Base-by-base conservation (phyloP, 768 basidiomycete species). In the Clathrus columnatus region DNA sequence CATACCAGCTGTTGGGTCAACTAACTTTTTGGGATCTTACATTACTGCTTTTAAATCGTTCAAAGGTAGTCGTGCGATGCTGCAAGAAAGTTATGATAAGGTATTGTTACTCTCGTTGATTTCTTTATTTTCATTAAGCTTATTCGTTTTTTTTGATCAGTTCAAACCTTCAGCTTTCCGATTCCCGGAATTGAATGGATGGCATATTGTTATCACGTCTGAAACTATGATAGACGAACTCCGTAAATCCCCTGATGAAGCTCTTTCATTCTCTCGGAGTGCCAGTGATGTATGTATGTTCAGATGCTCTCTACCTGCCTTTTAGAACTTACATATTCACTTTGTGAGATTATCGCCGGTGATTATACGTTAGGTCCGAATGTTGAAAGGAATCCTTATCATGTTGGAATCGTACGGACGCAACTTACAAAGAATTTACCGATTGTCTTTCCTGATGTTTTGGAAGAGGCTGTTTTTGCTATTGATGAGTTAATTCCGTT, bases 401-500 rank as follows among this genome's bases (percentile, higher is more conserved):
- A 72, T 46, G 45, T 65, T n/a, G 36, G 56, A 2, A 49, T 72
- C n/a, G 36, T 72, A 6, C 67, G 65, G 10, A 58, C 52, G 23
- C 67, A 66, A 26, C 61, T 75, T 6, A 70, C 68, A 2, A 66
- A 76, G 7, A 73, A 72, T 48, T 64, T 80, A 5, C 68, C 64
- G 0, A 56, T 51, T 1, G 58, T 73, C 2, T 74, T 73, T 55
- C 67, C 71, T 1, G 69, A 71, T n/a, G 61, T 82, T 14, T 68
- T 66, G 11, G 72, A 77, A 17, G 82, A 83, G 57, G 64, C 79
- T 21, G 44, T 61, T 0, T 51, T 64, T 0, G 68, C 79, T 0
- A 74, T 80, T 48, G 59, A 64, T 1, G 75, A 75, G 0, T 59
- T 67, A 27, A 66, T 81, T 56, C 63, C 65, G 41, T 30, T 52